These are phyloP conservation scores for Acorus calamus DNA, from an alignment of 106 monocot species.

Conservation along the genomic window DNA sequence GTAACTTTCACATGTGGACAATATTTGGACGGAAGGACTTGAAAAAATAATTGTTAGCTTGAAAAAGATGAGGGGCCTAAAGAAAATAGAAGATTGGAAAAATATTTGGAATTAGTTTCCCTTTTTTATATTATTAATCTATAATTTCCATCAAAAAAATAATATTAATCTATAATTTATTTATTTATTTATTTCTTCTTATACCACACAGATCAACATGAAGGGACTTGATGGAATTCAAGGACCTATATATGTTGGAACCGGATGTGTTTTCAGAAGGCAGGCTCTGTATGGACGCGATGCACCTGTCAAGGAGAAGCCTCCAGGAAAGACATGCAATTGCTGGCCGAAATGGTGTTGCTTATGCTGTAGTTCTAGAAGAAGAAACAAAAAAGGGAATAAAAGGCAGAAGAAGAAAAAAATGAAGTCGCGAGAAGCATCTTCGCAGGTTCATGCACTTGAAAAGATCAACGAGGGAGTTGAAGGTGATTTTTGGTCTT, in stretches of 20 bases:
- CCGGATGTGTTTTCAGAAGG: conserved; percentile 75
- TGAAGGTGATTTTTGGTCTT: conserved; percentile 19
- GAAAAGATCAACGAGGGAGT: conserved; percentile 38
- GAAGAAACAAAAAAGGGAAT: conserved; percentile 29
- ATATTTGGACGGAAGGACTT: no score
- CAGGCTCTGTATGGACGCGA: conserved; percentile 79
- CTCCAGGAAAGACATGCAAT: conserved; percentile 63
- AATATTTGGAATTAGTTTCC: no score
- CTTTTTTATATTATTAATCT: no score
- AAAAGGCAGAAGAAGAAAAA: conserved; percentile 25
- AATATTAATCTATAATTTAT: background rate
- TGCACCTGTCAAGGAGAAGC: conserved; percentile 55
- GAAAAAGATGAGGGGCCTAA: no score
- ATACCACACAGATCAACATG: conserved; percentile 56
- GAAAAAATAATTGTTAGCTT: no score
- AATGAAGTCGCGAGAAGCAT: conserved; percentile 37
- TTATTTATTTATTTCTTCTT: background rate
- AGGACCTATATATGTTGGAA: conserved; percentile 83
- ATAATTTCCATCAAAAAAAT: no score
- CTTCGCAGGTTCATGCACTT: conserved; percentile 49
- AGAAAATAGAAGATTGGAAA: no score
- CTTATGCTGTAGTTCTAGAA: conserved; percentile 37
- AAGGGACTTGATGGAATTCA: conserved; percentile 85
- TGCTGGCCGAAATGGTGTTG: conserved; percentile 76
- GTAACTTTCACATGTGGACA: no score